Base-by-base conservation (phyloP, 2,329 filamentous ascomycete genomes). In the Teratosphaeriaceae sp. region DNA sequence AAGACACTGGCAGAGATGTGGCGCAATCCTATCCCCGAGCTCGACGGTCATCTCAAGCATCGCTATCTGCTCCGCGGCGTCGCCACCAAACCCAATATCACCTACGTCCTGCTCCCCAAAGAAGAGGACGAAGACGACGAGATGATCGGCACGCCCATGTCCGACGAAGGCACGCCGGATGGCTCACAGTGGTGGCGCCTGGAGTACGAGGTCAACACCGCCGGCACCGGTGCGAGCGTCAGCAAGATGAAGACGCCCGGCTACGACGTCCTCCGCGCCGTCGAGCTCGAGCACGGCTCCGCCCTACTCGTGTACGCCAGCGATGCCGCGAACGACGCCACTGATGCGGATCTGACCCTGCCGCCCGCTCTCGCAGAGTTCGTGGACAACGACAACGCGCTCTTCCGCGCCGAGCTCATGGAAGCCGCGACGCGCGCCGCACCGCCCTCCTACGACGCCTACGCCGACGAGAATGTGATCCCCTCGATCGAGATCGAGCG, bases 251-350 rank as follows among this genome's bases (percentile, higher is more conserved):
- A 53, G 37, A 46, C 44, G 23, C 48, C 65, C 3, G 71, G 76
- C 44, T 64, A 69, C 33, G 71, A 78, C 45, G 78, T 80, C 8
- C 67, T 81, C 7, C 60, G 57, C 19, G 61, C 40, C 62, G 70
- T 50, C 66, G 76, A 49, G 72, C 74, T 41, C 26, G 76, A 80
- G 50, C 68, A 70, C 40, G 67, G 62, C 23, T 70, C 66, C 7
- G 75, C 72, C 2, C 59, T 82, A 1, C 67, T 82, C 8, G 72
- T 82, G 2, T 82, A 82, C 55, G 78, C 77, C 16, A 78, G 70
- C 51, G 70, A 75, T 44, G 40, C 49, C 2, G 43, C 43, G 11
- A 49, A 43, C 34, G 43, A 53, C 35, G 44, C 49, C 16, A 36
- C 41, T 5, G 23, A 21, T 8, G 12, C 29, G 19, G 23, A 40